Evolutionary conservation across 306 rosid species (phyloP).

Genomic region (Amphicarpaea edgeworthii): DNA sequence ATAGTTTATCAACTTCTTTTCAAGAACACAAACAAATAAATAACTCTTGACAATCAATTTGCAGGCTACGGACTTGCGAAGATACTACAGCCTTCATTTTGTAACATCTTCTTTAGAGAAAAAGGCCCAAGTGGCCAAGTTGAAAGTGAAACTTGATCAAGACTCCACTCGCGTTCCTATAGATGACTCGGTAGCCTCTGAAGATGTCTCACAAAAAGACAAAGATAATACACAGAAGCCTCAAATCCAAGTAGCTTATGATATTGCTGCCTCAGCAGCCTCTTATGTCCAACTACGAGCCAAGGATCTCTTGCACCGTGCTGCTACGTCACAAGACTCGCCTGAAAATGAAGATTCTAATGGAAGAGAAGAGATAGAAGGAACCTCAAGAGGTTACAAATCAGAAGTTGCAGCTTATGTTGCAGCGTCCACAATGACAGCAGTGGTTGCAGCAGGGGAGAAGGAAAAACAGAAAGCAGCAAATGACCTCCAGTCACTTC

Average conservation of each 20-base stretch:
- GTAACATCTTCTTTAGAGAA: slow-evolving; percentile 80
- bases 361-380: slow-evolving; percentile 52
- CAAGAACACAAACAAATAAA: slow-evolving; percentile 5
- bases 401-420: slow-evolving; percentile 86
- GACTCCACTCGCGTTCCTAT: slow-evolving; percentile 57
- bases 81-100: slow-evolving; percentile 67
- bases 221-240: slow-evolving; percentile 49
- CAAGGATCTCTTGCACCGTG: slow-evolving; percentile 55
- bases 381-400: slow-evolving; percentile 54
- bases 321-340: slow-evolving; percentile 43
- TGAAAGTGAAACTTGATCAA: slow-evolving; percentile 57
- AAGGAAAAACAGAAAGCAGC: slow-evolving; percentile 82
- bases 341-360: slow-evolving; percentile 37
- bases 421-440: slow-evolving; percentile 92
- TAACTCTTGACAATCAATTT: slow-evolving; percentile 38
- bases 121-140: slow-evolving; percentile 66
- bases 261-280: slow-evolving; percentile 91
- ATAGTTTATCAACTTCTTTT: slow-evolving; percentile 12
- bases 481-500: slow-evolving; percentile 76
- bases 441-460: slow-evolving; percentile 90
- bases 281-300: slow-evolving; percentile 72
- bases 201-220: slow-evolving; percentile 44
- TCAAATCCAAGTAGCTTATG: slow-evolving; percentile 67
- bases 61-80: slow-evolving; percentile 78
- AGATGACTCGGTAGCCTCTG: slow-evolving; percentile 42